Evolutionary conservation across 2,329 filamentous ascomycete genomes (phyloP).

Genomic region (Botrytis fabae): DNA sequence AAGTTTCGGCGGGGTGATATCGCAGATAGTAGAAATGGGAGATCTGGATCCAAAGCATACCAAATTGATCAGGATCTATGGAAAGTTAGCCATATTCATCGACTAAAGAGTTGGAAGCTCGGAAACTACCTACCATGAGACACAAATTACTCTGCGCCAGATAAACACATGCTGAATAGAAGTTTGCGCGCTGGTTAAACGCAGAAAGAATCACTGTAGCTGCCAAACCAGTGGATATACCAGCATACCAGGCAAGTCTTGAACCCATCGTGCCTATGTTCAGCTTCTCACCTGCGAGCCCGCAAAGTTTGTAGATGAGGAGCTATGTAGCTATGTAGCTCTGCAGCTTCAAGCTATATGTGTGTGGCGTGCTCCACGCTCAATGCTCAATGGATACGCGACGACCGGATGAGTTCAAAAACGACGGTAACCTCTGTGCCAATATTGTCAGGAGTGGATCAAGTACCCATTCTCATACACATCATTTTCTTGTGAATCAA

Average conservation of each 20-base stretch:
- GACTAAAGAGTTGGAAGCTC: neutral
- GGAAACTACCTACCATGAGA: conserved; percentile 65
- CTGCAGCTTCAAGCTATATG: neutral
- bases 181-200: conserved; percentile 93
- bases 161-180: conserved; percentile 97
- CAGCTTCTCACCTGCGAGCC: neutral
- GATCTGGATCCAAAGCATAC: neutral
- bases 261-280: conserved; percentile 30
- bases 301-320: neutral
- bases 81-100: conserved; percentile 21
- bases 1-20: conserved; percentile 1
- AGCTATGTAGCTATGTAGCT: conserved; percentile 3
- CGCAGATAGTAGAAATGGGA: neutral
- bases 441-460: neutral
- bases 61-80: conserved; percentile 85
- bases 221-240: conserved; percentile 77
- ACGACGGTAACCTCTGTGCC: conserved; percentile 1
- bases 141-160: conserved; percentile 95
- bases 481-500: neutral
- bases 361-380: conserved; percentile 7
- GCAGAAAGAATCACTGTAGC: conserved; percentile 83
- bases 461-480: conserved; percentile 1
- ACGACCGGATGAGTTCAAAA: neutral
- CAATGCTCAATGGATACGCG: neutral
- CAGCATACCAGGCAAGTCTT: conserved; percentile 51